Evolutionary conservation across 495 filamentous ascomycete species (phyloP).

Genomic region (Jackrogersella multiformis): DNA sequence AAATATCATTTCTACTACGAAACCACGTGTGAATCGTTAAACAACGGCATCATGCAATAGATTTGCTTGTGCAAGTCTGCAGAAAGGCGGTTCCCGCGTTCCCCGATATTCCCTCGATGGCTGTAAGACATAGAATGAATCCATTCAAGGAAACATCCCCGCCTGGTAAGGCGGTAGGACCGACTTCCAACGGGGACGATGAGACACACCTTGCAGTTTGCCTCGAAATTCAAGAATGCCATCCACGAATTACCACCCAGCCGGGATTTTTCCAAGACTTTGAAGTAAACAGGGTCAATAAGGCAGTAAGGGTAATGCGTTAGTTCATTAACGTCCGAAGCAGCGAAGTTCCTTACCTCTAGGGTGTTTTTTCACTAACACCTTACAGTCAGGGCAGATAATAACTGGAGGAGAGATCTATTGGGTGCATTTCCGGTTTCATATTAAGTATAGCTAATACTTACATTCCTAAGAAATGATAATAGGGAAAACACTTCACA

Average conservation of each 20-base stretch:
- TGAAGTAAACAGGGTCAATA: neutral
- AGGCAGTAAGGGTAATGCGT: slow-evolving; percentile 6
- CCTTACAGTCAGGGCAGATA: slow-evolving; percentile 29
- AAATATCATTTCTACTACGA: slow-evolving; percentile 7
- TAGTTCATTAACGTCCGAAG: slow-evolving; percentile 24
- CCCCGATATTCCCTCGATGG: slow-evolving; percentile 18
- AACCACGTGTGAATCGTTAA: slow-evolving; percentile 23
- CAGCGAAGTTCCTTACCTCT: no score
- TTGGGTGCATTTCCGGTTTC: neutral
- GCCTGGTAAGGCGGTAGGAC: slow-evolving; percentile 19
- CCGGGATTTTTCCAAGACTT: slow-evolving; percentile 14
- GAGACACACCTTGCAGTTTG: slow-evolving; percentile 18
- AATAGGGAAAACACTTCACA: neutral
- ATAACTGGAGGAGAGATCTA: neutral
- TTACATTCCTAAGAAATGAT: neutral
- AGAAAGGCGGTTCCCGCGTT: slow-evolving; percentile 24
- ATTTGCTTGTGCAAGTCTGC: slow-evolving; percentile 9
- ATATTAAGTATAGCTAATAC: slow-evolving; percentile 3
- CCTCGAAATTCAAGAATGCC: slow-evolving; percentile 3
- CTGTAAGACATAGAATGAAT: slow-evolving; percentile 23
- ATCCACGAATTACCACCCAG: slow-evolving; percentile 11
- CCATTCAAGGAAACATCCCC: slow-evolving; percentile 29
- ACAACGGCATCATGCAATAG: neutral
- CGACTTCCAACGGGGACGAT: slow-evolving; percentile 17
- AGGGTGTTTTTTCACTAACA: slow-evolving; percentile 15